Conservation (phyloP, 2,329 filamentous ascomycete species). For the Emericellopsis atlantica region DNA sequence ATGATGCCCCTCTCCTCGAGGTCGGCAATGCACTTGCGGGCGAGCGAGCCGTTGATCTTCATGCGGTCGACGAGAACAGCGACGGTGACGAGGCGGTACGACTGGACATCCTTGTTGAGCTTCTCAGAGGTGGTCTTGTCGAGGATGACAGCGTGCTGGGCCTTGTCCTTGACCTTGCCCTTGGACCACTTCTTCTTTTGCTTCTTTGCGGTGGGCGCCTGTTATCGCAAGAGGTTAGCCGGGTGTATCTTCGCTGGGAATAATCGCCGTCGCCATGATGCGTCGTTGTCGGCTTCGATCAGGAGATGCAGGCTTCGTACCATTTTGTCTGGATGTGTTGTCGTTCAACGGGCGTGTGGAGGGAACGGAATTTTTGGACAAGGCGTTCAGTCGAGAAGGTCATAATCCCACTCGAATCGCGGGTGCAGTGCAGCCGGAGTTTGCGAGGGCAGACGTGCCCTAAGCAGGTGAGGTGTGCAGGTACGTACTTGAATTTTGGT, state of each 20-base stretch:
- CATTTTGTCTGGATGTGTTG: slow-evolving; percentile 30
- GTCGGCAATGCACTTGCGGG: slow-evolving; percentile 77
- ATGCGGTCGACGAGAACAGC: slow-evolving; percentile 97
- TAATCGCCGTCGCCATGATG: neutral
- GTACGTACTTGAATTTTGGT: slow-evolving; percentile 13
- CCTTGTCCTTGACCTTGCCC: slow-evolving; percentile 97
- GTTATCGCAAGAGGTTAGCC: slow-evolving; percentile 3
- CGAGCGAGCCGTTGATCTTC: slow-evolving; percentile 99
- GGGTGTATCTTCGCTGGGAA: slow-evolving; percentile 4
- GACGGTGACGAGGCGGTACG: slow-evolving; percentile 98
- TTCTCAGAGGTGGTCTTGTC: slow-evolving; percentile 97
- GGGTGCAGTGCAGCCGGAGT: slow-evolving; percentile 11
- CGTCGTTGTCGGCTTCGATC: slow-evolving; percentile 4
- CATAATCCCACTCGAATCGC: slow-evolving; percentile 14
- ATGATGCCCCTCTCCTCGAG: slow-evolving; percentile 97
- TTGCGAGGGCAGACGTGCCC: slow-evolving; percentile 28
- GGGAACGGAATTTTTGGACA: slow-evolving; percentile 17
- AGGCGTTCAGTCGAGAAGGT: slow-evolving; percentile 9
- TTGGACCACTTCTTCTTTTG: slow-evolving; percentile 41
- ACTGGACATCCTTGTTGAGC: slow-evolving; percentile 99
- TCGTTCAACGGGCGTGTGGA: slow-evolving; percentile 22
- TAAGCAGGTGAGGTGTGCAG: slow-evolving; percentile 17
- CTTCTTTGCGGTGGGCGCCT: slow-evolving; percentile 35
- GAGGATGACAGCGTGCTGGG: slow-evolving; percentile 97
- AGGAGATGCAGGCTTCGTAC: slow-evolving; percentile 15